Evolutionary conservation across 148 eudicot genomes (phyloP), one percentile per base, ranked within the genome.

Genomic region (Vaccinium myrtillus): DNA sequence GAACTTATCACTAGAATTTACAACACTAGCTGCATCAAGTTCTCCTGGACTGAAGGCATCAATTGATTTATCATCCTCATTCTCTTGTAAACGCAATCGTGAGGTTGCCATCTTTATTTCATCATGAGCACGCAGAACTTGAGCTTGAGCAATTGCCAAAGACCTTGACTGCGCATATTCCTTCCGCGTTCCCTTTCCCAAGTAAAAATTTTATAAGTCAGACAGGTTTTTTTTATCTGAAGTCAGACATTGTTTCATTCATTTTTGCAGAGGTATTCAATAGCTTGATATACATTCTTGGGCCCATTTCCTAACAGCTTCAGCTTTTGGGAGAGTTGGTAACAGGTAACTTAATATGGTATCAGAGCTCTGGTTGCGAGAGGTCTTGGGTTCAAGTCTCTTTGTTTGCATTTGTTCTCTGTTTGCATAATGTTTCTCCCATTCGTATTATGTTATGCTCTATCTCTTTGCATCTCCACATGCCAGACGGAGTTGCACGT

Each of bases 51-150:
- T 88, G 80, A 97, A 83, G 65, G 94, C 98, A 86, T 97, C 96
- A 82, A 97, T 89, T 75, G 98, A 94, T 21, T 82, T 89, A 85
- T 94, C 99, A 76, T 92, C 92, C 79, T 89, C 91, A 78, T 86
- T 89, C 86, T 95, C 93, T 86, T 89, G 91, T 79, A 97, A 87
- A 83, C 98, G 95, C 85, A 97, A 87, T 77, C 99, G 93, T 83
- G 99, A 95, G 82, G 98, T 93, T 84, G 99, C 98, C 99, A 97
- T 97, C 91, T 92, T 93, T 70, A 97, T 88, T 90, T 97, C 99
- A 91, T 97, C 99, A 89, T 97, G 91, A 83, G 99, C 99, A 87
- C 94, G 95, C 69, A 97, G 88, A 83, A 95, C 88, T 65, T 97
- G 98, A 59, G 98, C 98, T 91, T 97, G 99, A 89, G 93, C 88